Evolutionary conservation across 805 yeast genomes (phyloP).

Genomic region (Teunomyces stri): DNA sequence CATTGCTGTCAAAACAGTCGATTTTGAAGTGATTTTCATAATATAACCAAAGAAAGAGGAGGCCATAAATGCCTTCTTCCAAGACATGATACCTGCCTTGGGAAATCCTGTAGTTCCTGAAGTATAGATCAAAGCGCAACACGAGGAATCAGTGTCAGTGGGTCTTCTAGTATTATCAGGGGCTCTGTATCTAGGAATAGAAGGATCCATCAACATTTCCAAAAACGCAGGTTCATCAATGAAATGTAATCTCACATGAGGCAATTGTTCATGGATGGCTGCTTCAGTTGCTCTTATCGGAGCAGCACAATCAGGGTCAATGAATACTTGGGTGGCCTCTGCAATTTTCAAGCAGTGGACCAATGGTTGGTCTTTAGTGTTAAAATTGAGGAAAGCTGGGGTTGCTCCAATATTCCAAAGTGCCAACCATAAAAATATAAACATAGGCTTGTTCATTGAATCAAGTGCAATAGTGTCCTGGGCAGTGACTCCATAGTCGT

Average conservation of each 20-base stretch:
- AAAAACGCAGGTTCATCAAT: slow-evolving; percentile 51
- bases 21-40: slow-evolving; percentile 51
- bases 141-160: slow-evolving; percentile 53
- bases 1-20: slow-evolving; percentile 84
- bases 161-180: slow-evolving; percentile 57
- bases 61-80: slow-evolving; percentile 82
- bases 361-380: slow-evolving; percentile 68
- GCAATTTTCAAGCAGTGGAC: slow-evolving; percentile 77
- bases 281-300: slow-evolving; percentile 51
- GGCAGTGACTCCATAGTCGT: slow-evolving; percentile 60
- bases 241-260: slow-evolving; percentile 43
- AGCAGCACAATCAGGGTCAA: slow-evolving; percentile 66
- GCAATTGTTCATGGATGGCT: slow-evolving; percentile 34
- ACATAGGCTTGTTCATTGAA: slow-evolving; percentile 80
- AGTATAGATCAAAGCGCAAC: slow-evolving; percentile 78
- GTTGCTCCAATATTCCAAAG: slow-evolving; percentile 88
- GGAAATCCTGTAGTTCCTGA: slow-evolving; percentile 96
- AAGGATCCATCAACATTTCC: slow-evolving; percentile 37
- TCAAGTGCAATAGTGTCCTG: slow-evolving; percentile 73
- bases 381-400: slow-evolving; percentile 86
- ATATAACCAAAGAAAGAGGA: slow-evolving; percentile 67
- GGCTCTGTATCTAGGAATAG: slow-evolving; percentile 52
- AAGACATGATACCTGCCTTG: slow-evolving; percentile 87
- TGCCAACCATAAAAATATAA: slow-evolving; percentile 77
- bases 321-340: slow-evolving; percentile 59